phyloP scores from a whole-genome alignment of 768 basidiomycete genomes.

The Suillus decipiens region DNA sequence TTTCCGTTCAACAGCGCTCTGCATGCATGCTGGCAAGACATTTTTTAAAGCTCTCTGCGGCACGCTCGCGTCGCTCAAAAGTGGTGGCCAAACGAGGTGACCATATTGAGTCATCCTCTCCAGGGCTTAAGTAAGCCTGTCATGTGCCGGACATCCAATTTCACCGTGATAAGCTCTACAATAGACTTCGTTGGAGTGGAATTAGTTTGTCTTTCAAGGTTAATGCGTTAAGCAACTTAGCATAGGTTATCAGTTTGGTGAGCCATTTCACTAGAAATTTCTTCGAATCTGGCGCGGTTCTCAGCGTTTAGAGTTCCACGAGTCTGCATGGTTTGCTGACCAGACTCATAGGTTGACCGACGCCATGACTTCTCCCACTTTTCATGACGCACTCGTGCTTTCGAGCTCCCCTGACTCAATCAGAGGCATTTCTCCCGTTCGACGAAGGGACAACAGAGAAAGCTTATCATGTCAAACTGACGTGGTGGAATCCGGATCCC shows the following conservation, averaged over 20 bases:
- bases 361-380: slow-evolving; percentile 40
- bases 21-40: too few species aligned
- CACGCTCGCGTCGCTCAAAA: too few species aligned
- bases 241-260: neutral
- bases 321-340: neutral
- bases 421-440: slow-evolving; percentile 40
- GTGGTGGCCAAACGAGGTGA: too few species aligned
- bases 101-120: too few species aligned
- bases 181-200: neutral
- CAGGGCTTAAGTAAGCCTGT: too few species aligned
- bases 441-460: slow-evolving; percentile 33
- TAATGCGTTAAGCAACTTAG: neutral
- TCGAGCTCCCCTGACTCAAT: slow-evolving; percentile 48
- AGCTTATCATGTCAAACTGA: slow-evolving; percentile 44
- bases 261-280: neutral
- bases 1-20: too few species aligned
- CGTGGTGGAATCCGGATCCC: slow-evolving; percentile 40
- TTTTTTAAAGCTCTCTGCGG: too few species aligned
- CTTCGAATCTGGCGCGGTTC: neutral
- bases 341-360: neutral
- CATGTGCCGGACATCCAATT: too few species aligned
- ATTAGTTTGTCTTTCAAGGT: neutral
- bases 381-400: slow-evolving; percentile 32
- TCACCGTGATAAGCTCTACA: too few species aligned
- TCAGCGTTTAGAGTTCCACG: neutral